Base-by-base conservation (phyloP, 1,284 basidiomycete genomes). In the Naganishia sp. region DNA sequence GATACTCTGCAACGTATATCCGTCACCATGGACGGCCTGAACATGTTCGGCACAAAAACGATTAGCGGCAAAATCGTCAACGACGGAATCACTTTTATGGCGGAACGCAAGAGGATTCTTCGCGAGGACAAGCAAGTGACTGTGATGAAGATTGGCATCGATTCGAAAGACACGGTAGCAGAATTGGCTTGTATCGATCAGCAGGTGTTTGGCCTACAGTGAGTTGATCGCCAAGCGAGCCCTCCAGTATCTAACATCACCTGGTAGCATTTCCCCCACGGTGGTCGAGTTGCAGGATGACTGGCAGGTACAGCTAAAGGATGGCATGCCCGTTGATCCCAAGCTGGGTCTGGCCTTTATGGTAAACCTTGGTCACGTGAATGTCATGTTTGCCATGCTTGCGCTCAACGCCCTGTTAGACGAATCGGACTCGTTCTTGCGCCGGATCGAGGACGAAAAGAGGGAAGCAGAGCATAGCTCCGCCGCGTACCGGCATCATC, bases 261-360 rank as follows among this genome's bases (percentile, higher is more conserved):
- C 33, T 39, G 36, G 7, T 21, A 93, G 90, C 48, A 88, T 91
- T 28, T 88, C 90, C 72, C 90, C 92, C 0, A 78, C 92, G 36
- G 82, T 85, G 65, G 84, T 93, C 59, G 85, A 86, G 55, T 86
- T 93, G 50, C 86, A 83, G 69, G 92, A 95, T 72, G 90, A 94
- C 74, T 94, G 92, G 92, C 85, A 5, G 81, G 81, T 56, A 82
- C 84, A 64, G 72, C 77, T 36, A 69, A 78, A 16, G 36, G 42
- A 55, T 25, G 52, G 52, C 16, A 13, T 48, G 31, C 45, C 25
- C 9, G 78, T 81, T 44, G 82, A 85, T 39, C 83, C 83, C 5
- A 86, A 86, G n/a, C 82, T 94, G 6, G 84, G 84, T 21, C 83
- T 95, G 13, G 86, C 88, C 16, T 93, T 93, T 76, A 84, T 85